A percentile compares a stretch with the other conserved stretches of the same genome.
Evolutionary conservation across 1,139 yeast genomes (phyloP).

Genomic region (Sugiyamaella japonica): DNA sequence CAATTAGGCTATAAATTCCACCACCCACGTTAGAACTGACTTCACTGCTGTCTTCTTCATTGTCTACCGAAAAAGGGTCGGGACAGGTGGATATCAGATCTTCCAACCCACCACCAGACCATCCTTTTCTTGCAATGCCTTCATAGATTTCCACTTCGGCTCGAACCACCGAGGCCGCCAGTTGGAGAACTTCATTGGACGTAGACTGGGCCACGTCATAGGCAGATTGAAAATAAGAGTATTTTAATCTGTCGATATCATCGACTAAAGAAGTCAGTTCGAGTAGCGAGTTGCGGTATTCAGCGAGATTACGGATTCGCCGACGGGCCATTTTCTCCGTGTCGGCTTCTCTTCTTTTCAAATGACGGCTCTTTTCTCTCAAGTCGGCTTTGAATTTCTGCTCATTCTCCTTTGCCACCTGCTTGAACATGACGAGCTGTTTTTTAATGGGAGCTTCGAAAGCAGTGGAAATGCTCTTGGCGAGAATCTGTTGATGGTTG

Average conservation of each 20-base stretch:
- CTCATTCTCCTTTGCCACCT: constrained; percentile 46
- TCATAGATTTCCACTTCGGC: constrained; percentile 83
- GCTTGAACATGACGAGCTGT: constrained; percentile 27
- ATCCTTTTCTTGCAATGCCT: constrained; percentile 78
- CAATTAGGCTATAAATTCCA: constrained; percentile 7
- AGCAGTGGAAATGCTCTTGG: constrained; percentile 53
- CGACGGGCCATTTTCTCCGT: constrained; percentile 55
- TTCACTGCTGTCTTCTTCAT: constrained; percentile 28
- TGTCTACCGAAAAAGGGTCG: constrained; percentile 44
- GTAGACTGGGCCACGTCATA: constrained; percentile 61
- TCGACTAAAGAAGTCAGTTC: constrained; percentile 73
- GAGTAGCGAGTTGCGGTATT: constrained; percentile 63
- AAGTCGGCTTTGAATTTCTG: constrained; percentile 55
- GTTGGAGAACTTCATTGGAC: constrained; percentile 52
- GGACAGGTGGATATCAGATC: constrained; percentile 50
- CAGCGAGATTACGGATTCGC: constrained; percentile 52
- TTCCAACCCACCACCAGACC: constrained; percentile 86
- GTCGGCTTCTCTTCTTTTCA: constrained; percentile 57
- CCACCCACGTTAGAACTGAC: constrained; percentile 16
- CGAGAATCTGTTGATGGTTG: constrained; percentile 72
- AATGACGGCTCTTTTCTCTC: constrained; percentile 52
- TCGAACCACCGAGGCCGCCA: constrained; percentile 64
- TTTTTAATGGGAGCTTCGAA: constrained; percentile 58
- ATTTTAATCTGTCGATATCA: constrained; percentile 72
- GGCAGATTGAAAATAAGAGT: constrained; percentile 66